Base-by-base conservation (phyloP, 257 asterid genomes). In the Fraxinus americana region DNA sequence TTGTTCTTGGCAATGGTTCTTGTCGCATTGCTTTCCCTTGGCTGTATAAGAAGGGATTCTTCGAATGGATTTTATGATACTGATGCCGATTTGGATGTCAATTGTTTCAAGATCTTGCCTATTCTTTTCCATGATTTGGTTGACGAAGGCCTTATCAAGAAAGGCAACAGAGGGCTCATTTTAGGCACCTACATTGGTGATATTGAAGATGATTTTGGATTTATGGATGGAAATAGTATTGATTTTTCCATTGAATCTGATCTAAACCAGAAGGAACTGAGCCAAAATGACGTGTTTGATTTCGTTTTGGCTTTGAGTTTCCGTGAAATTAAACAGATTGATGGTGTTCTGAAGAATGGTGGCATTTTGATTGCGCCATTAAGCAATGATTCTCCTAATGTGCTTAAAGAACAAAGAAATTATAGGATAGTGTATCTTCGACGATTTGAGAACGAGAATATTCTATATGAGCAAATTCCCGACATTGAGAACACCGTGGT, bases 61-160 rank as follows among this genome's bases (percentile, higher is more conserved):
- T 50, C 77, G 4, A 77, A 77, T 69, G 70, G 76, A 70, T 52
- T 68, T 21, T 36, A 79, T 21, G 82, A 83, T 6, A 35, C 73
- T 23, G 65, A 32, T 21, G 43, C 50, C 0, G 82, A 14, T 71
- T 30, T 68, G 2, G 84, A 79, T 16, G 83, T 79, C 19, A 69
- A 74, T 7, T 83, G 76, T 67, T 81, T 82, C 77, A 43, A 66
- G 14, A 75, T 78, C 43, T 78, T 91, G 68, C 91, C 93, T n/a
- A 39, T 54, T 70, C 78, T 91, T 68, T 79, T 94, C 66, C 92
- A 79, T 14, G 92, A 94, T 82, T 78, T 94, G 88, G 63, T 78
- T 59, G 93, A 87, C 19, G 97, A 90, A 84, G 98, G 96, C 76
- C 90, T 92, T 5, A 65, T 94, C 65, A 87, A 79, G 79, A 82